phyloP scores from a whole-genome alignment of 345 rosid genomes.

The Brassica carinata region DNA sequence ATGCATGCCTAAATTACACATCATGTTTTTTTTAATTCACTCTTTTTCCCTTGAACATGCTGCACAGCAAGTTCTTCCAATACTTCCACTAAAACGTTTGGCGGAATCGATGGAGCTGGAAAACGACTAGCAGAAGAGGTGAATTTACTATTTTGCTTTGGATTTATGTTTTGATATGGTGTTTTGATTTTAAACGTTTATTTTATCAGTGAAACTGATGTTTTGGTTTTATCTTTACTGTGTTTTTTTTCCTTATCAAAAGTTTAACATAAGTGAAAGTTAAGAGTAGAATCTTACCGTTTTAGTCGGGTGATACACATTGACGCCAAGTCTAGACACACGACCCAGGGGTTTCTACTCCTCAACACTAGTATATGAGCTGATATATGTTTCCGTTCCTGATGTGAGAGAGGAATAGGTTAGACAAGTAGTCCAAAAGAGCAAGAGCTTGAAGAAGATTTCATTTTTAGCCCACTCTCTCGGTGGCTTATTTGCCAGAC shows the following conservation, averaged over 20 bases:
- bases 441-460: constrained; percentile 70
- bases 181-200: too few relatives aligned
- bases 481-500: constrained; percentile 95
- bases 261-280: too few relatives aligned
- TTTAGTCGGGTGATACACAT: too few relatives aligned
- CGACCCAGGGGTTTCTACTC: too few relatives aligned
- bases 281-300: too few relatives aligned
- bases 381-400: not conserved
- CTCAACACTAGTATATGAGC: not conserved
- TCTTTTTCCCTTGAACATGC: constrained; percentile 7
- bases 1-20: not conserved
- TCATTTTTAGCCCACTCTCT: constrained; percentile 98
- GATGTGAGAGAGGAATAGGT: constrained; percentile 51
- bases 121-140: constrained; percentile 93
- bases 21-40: not conserved
- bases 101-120: constrained; percentile 95
- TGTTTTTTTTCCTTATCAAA: too few relatives aligned
- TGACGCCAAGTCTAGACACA: too few relatives aligned
- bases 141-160: constrained; percentile 31
- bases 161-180: too few relatives aligned
- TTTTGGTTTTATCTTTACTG: too few relatives aligned
- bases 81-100: constrained; percentile 74
- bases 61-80: constrained; percentile 87
- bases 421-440: constrained; percentile 69
- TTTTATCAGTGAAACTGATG: too few relatives aligned